These are phyloP conservation scores for Pseudogymnoascus sp. DNA, from an alignment of 2,329 filamentous ascomycete species.

Conservation along the genomic window DNA sequence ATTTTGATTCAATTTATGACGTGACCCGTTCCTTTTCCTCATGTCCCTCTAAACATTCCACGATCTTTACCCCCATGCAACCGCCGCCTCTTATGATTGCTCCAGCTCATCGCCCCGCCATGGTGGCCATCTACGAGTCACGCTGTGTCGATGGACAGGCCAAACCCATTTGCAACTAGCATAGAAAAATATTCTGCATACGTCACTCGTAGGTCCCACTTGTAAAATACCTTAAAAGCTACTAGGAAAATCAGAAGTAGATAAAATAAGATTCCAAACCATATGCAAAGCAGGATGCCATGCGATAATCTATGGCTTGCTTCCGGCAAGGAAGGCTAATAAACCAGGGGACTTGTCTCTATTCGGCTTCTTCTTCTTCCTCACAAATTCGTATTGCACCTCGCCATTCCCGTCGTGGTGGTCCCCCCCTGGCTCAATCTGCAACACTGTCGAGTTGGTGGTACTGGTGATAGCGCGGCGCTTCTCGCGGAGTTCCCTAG, in stretches of 20 bases:
- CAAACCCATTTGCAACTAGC: no score
- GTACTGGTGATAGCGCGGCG: conserved; percentile 13
- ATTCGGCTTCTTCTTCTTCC: conserved; percentile 24
- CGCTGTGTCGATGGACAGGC: no score
- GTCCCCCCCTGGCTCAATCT: conserved; percentile 14
- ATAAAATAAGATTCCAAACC: neutral
- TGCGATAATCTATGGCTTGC: no score
- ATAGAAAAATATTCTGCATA: no score
- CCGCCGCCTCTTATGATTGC: no score
- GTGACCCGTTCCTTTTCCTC: no score
- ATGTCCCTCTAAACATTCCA: no score
- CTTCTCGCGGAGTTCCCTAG: conserved; percentile 40
- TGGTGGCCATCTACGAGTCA: no score
- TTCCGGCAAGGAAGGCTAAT: conserved; percentile 25
- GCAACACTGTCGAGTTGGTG: conserved; percentile 8
- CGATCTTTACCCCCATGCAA: no score
- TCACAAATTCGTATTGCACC: conserved; percentile 23
- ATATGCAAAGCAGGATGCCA: neutral
- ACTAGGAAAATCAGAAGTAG: neutral
- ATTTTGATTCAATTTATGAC: no score
- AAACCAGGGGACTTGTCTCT: conserved; percentile 22
- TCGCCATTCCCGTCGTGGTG: conserved; percentile 15
- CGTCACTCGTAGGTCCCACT: no score
- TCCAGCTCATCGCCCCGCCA: no score
- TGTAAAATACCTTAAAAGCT: neutral